Base-by-base conservation (phyloP, 176 grass and related monocot genomes). In the Cocos nucifera region DNA sequence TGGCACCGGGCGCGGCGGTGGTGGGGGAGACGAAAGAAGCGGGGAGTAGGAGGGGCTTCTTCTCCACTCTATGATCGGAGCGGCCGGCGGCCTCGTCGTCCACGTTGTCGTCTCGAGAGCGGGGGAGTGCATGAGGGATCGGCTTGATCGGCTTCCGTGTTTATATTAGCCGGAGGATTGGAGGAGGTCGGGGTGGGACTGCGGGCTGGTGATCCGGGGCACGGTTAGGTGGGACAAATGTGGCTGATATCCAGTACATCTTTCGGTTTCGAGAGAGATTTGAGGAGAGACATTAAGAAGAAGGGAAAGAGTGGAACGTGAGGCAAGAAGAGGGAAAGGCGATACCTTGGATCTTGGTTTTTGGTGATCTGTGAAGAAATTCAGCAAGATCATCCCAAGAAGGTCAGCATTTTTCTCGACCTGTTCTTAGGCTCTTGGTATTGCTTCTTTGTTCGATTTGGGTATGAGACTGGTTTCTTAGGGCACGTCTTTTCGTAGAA, bases 311-410 rank as follows among this genome's bases (percentile, higher is more conserved):
- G 58, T 62, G 54, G 53, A 64, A 52, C 44, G 50, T 20, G 21
- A 8, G 53, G 22, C 75, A 56, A 59, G 49, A 52, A 52, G 50
- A 25, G 28, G 4, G 49, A 28, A 78, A 56, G 63, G 52, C 58
- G 57, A 20, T 50, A 59, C 65, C 67, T 54, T 65, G 12, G 62
- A 62, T 74, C 50, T 60, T n/a, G 59, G 73, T 16, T 5, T 63
- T 30, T 49, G 72, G 78, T 70, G 81, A 88, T 88, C 81, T 66
- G 70, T 21, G 26, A 44, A 61, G 75, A 75, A 80, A 97, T 97
- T 87, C 87, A 97, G 87, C 81, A 88, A 78, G 93, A 88, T 76
- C 87, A 88, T 65, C 81, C 73, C 49, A 97, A 92, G 77, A 91
- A 97, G 93, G 93, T 97, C 19, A 15, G 83, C 12, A 4, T 49